Base-by-base conservation (phyloP, 805 yeast species). In the Yarrowia osloensis region DNA sequence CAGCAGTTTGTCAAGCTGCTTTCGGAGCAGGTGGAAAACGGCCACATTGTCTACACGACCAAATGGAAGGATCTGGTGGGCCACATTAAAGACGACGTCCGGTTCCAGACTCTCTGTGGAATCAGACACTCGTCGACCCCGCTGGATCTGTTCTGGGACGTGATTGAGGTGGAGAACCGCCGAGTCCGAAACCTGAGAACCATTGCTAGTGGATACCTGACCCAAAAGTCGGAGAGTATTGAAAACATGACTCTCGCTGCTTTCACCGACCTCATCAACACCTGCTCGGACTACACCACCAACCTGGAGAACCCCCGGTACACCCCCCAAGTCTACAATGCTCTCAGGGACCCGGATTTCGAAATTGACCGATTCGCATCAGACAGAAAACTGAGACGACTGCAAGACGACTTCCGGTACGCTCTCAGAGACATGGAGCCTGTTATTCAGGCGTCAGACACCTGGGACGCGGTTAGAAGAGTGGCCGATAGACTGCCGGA, bases 111-210 rank as follows among this genome's bases (percentile, higher is more conserved):
- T 24, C 70, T 91, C 40, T 81, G 91, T 67, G 97, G 96, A 0
- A 81, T 92, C 66, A 80, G 84, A 52, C 97, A 97, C 0, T 35
- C 49, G 21, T 91, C 97, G 0, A 82, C 86, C 0, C 88, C 97
- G 0, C 73, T 87, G 47, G 96, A 91, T 70, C 76, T 90, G 46
- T 91, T 88, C 74, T 84, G 90, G 84, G 97, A 92, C 74, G 72
- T 83, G 0, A 81, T 88, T 3, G 92, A 88, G 70, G 87, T 85
- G 67, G 86, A 85, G 71, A 81, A 82, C 37, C 83, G 86, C 66
- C 72, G 80, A 1, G 73, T 89, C 52, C 83, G 82, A 68, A 85
- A 86, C 24, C 85, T 86, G 73, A 84, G 84, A 66, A 90, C 87
- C 63, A 76, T 88, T 8, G 54, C 66, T 3, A 21, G 19, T 12